Evolutionary conservation across 306 rosid genomes (phyloP), one percentile per base, ranked within the genome.

Genomic region (Dryas octopetala): DNA sequence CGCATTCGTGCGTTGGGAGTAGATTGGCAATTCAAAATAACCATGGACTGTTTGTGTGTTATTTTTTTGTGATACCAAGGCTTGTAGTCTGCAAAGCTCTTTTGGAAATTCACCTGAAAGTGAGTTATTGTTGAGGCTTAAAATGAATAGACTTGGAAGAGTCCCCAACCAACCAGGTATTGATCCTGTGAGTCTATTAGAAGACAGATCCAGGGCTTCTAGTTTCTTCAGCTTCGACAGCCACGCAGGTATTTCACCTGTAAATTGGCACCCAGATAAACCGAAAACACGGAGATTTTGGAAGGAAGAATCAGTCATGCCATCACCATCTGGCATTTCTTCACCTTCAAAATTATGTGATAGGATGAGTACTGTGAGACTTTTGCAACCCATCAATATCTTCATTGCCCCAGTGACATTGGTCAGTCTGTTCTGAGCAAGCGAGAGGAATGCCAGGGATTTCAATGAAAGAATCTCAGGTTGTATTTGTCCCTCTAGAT

Each of bases 161-260:
- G 19, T 26, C 11, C 72, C 59, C 45, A 68, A 49, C 72, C 72
- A 68, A 7, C 2, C 5, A 49, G 72, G 72, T 48, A 68, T 68
- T 15, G 23, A 4, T 14, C 26, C 73, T 13, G 73, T 49, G 59
- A 68, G 16, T 14, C 26, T 68, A 9, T 68, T 68, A 0, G 0
- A 1, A 13, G 46, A 26, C 26, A 68, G 1, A 7, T 14, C 2
- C 12, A 49, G 23, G 45, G 3, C 26, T 14, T 68, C 3, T 1
- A 68, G 59, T 28, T 68, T 49, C 73, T 28, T 49, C 6, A 47
- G 57, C 71, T 23, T 66, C 5, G 46, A 49, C 14, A 68, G 4
- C 72, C 72, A 48, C 15, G 3, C 11, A 0, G 72, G 72, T 13
- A 68, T 68, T 2, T 7, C 6, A 26, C 72, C 72, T 2, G 13